A percentile compares a stretch with the other conserved stretches of the same genome.
Conservation (phyloP, 345 rosid species). For the Raphanus sativus region DNA sequence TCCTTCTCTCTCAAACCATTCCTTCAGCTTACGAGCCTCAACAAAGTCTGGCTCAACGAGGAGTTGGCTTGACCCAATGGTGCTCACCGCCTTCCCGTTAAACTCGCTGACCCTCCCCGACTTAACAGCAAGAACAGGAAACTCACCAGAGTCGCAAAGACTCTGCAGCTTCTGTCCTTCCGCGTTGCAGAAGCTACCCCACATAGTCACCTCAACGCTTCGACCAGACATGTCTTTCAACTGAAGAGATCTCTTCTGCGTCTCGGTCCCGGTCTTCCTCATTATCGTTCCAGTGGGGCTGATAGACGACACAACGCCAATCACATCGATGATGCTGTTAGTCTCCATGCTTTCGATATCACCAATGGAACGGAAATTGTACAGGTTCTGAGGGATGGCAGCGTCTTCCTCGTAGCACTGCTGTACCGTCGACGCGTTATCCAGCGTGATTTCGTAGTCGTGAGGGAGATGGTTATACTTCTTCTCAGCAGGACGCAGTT, state of each 20-base stretch:
- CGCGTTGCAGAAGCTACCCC: slow-evolving; percentile 74
- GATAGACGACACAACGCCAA: slow-evolving; percentile 68
- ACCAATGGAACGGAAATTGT: slow-evolving; percentile 64
- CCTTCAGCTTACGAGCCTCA: slow-evolving; percentile 64
- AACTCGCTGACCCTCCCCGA: slow-evolving; percentile 74
- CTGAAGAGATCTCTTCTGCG: slow-evolving; percentile 76
- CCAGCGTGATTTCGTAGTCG: slow-evolving; percentile 73
- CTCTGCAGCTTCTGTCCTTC: slow-evolving; percentile 76
- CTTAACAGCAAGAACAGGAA: slow-evolving; percentile 82
- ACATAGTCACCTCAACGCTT: slow-evolving; percentile 80
- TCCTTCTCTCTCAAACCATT: slow-evolving; percentile 85
- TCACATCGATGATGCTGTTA: slow-evolving; percentile 60
- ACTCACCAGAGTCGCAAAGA: slow-evolving; percentile 69
- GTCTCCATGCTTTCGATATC: slow-evolving; percentile 74
- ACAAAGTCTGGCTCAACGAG: slow-evolving; percentile 69
- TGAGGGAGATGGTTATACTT: slow-evolving; percentile 75
- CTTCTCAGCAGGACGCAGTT: slow-evolving; percentile 71
- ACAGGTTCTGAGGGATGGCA: slow-evolving; percentile 69
- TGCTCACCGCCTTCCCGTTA: slow-evolving; percentile 78
- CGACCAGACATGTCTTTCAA: slow-evolving; percentile 82
- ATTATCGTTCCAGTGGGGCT: slow-evolving; percentile 60
- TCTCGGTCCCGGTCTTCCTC: slow-evolving; percentile 78
- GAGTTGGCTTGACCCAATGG: slow-evolving; percentile 70
- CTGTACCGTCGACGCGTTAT: slow-evolving; percentile 57
- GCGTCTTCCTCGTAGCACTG: slow-evolving; percentile 71